phyloP scores from a whole-genome alignment of 2,329 filamentous ascomycete species.

The Dactylonectria estremocensis region DNA sequence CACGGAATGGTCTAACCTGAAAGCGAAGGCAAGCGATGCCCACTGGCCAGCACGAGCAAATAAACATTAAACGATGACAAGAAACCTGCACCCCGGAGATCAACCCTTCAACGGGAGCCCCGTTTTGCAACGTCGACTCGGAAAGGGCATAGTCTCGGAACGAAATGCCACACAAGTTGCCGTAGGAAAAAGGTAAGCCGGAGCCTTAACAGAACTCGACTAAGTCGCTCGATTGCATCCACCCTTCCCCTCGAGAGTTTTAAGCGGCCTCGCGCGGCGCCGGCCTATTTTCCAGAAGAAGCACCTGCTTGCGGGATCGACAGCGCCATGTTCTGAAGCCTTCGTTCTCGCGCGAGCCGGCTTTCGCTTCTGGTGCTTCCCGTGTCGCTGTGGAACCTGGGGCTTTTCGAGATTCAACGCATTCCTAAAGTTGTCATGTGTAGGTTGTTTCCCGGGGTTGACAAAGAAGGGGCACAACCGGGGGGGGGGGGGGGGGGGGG shows the following conservation, averaged over 20 bases:
- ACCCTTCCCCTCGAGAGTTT: slow-evolving; percentile 8
- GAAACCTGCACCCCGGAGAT: slow-evolving; percentile 11
- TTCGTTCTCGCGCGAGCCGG: background rate
- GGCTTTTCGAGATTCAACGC: slow-evolving; percentile 14
- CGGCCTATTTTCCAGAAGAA: slow-evolving; percentile 27
- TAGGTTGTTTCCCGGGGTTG: background rate
- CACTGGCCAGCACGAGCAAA: background rate
- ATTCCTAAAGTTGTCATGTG: background rate
- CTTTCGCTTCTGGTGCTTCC: slow-evolving; percentile 14
- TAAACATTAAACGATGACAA: slow-evolving; percentile 1
- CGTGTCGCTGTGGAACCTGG: slow-evolving; percentile 26
- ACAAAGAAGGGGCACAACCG: background rate
- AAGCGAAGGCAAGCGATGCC: background rate
- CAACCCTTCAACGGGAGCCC: slow-evolving; percentile 16
- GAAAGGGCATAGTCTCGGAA: slow-evolving; percentile 27
- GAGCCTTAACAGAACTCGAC: slow-evolving; percentile 17
- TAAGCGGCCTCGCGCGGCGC: slow-evolving; percentile 13
- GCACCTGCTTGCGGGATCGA: slow-evolving; percentile 28
- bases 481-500: slow-evolving; percentile 2
- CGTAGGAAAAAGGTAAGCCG: slow-evolving; percentile 8
- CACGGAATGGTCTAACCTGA: background rate
- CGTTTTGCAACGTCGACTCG: slow-evolving; percentile 4
- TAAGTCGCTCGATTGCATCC: slow-evolving; percentile 23
- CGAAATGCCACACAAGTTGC: slow-evolving; percentile 24
- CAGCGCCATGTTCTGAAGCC: background rate